Base-by-base conservation (phyloP, 1,139 yeast species). In the Yamadazyma pseudoaaseri region DNA sequence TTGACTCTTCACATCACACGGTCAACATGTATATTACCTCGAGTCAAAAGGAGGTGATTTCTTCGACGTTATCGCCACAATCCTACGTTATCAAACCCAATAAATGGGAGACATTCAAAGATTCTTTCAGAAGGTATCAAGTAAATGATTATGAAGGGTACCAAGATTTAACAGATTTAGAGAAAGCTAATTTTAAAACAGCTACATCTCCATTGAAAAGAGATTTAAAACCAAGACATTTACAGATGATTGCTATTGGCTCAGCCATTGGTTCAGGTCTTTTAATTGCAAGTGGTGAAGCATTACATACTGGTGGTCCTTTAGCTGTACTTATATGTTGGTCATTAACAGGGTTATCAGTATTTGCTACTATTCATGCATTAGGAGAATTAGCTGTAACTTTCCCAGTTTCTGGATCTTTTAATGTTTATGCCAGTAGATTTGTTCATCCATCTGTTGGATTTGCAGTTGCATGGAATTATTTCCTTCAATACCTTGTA, bases 241-340 rank as follows among this genome's bases (percentile, higher is more conserved):
- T 62, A 34, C 75, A 79, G 47, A 75, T 82, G 82, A 84, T 87
- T 43, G 86, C 95, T 25, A 70, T 86, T 32, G 95, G 94, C 13
- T 86, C 94, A 14, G 83, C 90, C 44, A 82, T 86, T 37, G 96
- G 96, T 4, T 62, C 71, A 2, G 73, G 73, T 11, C 55, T 67
- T 29, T 55, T 58, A 33, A 59, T 59, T 9, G 64, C 62, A 7
- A 49, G 56, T 24, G 64, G 62, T 11, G 41, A 51, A 15, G 70
- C 70, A 16, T 57, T 81, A 31, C 51, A 60, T 22, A 59, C 61
- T 20, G 82, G 83, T 29, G 89, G 90, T 8, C 86, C 89, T 3
- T 86, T 79, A 3, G 82, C 81, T 32, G 64, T 81, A 36, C 51
- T 82, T 15, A 68, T 77, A 33, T 82, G 81, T 6, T 81, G 62